Evolutionary conservation across 2,329 filamentous ascomycete genomes (phyloP).

Genomic region (Colletotrichum salicis): DNA sequence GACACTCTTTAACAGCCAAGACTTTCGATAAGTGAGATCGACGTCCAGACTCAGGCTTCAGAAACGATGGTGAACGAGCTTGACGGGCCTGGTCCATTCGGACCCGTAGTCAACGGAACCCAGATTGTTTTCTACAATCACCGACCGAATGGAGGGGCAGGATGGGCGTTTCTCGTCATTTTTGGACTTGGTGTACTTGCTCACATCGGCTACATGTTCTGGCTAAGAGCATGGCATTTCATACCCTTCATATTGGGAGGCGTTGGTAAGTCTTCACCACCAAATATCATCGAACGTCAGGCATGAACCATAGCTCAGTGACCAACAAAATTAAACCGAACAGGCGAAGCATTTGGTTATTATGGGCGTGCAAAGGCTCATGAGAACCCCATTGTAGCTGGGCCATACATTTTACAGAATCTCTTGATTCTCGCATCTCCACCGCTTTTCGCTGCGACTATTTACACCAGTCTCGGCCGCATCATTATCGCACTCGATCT

Average conservation of each 20-base stretch:
- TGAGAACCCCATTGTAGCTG: background rate
- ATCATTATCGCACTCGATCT: slow-evolving; percentile 47
- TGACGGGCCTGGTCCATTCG: slow-evolving; percentile 13
- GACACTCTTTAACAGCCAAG: background rate
- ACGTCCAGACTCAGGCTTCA: background rate
- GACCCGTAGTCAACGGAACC: slow-evolving; percentile 26
- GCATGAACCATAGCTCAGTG: too few species aligned
- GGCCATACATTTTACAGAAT: slow-evolving; percentile 50
- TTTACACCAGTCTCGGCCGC: slow-evolving; percentile 54
- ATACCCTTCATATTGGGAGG: slow-evolving; percentile 18
- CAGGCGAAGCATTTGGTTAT: slow-evolving; percentile 34
- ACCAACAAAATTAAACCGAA: too few species aligned
- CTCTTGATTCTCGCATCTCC: slow-evolving; percentile 52
- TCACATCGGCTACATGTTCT: slow-evolving; percentile 13
- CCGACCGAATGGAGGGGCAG: slow-evolving; percentile 11
- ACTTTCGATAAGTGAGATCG: background rate
- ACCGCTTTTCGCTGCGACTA: slow-evolving; percentile 51
- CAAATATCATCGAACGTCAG: too few species aligned
- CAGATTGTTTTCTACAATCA: slow-evolving; percentile 31
- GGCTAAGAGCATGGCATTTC: slow-evolving; percentile 19
- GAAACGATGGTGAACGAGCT: slow-evolving; percentile 20
- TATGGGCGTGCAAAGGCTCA: slow-evolving; percentile 24
- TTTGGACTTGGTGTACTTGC: slow-evolving; percentile 9
- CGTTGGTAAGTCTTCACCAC: background rate
- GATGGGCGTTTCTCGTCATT: slow-evolving; percentile 28